Base-by-base conservation (phyloP, 768 basidiomycete species). In the Royoungia palumana region DNA sequence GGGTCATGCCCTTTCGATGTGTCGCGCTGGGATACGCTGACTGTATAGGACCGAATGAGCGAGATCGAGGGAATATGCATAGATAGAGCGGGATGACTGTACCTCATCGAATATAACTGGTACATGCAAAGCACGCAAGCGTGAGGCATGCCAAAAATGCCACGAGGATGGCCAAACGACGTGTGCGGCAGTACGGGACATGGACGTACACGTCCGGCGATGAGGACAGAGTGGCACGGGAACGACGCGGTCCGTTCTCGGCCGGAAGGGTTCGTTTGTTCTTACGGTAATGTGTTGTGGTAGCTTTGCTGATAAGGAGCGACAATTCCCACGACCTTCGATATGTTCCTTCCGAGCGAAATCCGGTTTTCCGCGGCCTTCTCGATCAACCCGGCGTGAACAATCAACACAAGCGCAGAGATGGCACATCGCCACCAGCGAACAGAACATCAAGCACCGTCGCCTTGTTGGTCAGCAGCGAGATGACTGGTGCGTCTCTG, bases 381-480 rank as follows among this genome's bases (percentile, higher is more conserved):
- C 72, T 83, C 21, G 81, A 86, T 53, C 57, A 70, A 7, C 73
- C 75, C 4, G 77, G 83, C 60, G 54, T 68, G 0, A 81, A 82
- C 25, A 71, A 71, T 19, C 81, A 85, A 30, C 74, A 73, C 98
- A 12, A 80, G 93, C 4, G 75, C 79, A 0, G 90, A 93, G 59
- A 82, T 99, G 46, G 81, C 86, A 2, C 74, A 79, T 25, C 72
- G 93, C 53, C 32, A 84, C 87, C 13, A 82, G 77, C 51, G 95
- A 98, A 57, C 78, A 93, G 50, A 86, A 86, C 5, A 88, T 97
- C 57, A 98, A 98, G 70, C 76, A 96, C 95, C 0, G 91, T 94
- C 11, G 94, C 96, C 3, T 75, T 98, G 21, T 78, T 97, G 69
- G 91, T 94, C n/a, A 91, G 82, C 54, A 76, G 94, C 49, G 79